A percentile compares a stretch with the other conserved stretches of the same genome.
phyloP scores from a whole-genome alignment of 768 basidiomycete genomes.

The Boletus vermiculosoides region DNA sequence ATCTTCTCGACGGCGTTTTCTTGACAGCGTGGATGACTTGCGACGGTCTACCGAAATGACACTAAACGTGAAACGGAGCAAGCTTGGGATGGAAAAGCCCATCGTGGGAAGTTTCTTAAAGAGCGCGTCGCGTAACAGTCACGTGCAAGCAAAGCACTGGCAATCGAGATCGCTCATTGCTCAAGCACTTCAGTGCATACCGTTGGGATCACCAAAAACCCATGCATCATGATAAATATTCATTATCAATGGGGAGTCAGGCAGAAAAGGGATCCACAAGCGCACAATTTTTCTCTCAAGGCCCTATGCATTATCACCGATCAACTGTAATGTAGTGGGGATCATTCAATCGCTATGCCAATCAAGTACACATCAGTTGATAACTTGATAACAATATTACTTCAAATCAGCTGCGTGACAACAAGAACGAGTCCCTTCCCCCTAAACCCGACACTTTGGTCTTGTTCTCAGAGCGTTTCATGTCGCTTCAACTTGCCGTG shows the following conservation, averaged over 20 bases:
- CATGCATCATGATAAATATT: neutral
- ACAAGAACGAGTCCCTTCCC: neutral
- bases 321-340: neutral
- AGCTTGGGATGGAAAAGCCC: constrained; percentile 19
- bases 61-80: constrained; percentile 30
- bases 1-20: constrained; percentile 11
- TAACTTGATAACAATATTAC: neutral
- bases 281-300: neutral
- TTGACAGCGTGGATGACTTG: constrained; percentile 17
- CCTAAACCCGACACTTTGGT: neutral
- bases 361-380: neutral
- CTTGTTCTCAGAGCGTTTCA: constrained; percentile 10
- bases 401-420: neutral
- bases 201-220: neutral
- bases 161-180: neutral
- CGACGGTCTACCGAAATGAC: constrained; percentile 21
- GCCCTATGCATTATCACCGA: neutral
- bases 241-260: no score
- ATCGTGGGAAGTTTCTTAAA: constrained; percentile 36
- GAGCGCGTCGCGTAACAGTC: constrained; percentile 40
- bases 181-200: neutral
- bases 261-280: neutral
- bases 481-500: neutral
- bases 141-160: constrained; percentile 32
- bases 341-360: neutral